These are phyloP conservation scores for Phoma sp. DNA, from an alignment of 2,329 filamentous ascomycete species.

Conservation along the genomic window DNA sequence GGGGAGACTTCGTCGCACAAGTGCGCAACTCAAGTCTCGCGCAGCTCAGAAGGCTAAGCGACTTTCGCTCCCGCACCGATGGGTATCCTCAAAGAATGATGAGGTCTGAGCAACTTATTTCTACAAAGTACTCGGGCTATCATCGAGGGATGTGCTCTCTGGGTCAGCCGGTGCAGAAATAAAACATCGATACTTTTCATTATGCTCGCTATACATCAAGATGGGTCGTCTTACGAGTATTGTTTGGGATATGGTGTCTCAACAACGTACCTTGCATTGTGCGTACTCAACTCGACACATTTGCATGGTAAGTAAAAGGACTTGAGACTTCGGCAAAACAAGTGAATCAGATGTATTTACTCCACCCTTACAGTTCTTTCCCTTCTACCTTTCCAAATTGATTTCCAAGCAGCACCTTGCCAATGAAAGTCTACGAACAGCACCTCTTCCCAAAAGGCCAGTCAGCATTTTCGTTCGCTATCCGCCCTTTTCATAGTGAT, in stretches of 20 bases:
- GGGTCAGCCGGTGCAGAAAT: too few relatives aligned
- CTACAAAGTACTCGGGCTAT: too few relatives aligned
- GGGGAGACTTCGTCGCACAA: conserved; percentile 33
- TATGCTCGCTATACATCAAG: too few relatives aligned
- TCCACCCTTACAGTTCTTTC: background rate
- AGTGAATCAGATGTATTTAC: background rate
- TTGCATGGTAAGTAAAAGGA: background rate
- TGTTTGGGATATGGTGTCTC: too few relatives aligned
- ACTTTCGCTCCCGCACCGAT: conserved; percentile 31
- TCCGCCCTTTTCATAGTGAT: conserved; percentile 2
- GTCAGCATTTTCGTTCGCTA: conserved; percentile 20
- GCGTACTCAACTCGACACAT: background rate
- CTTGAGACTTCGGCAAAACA: background rate
- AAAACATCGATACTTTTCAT: too few relatives aligned
- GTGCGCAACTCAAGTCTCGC: conserved; percentile 32
- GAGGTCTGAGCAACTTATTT: too few relatives aligned
- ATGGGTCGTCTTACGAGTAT: too few relatives aligned
- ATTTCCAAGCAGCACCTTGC: background rate
- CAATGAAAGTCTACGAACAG: background rate
- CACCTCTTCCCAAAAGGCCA: background rate
- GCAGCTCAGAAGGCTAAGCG: conserved; percentile 33
- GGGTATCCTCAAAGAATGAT: conserved; percentile 16
- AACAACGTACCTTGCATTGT: background rate
- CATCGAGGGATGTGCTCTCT: too few relatives aligned
- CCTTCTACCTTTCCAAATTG: background rate